Percentiles rank a stretch among this genome's conserved stretches.
phyloP scores from a whole-genome alignment of 306 rosid species.

The Oemleria cerasiformis region DNA sequence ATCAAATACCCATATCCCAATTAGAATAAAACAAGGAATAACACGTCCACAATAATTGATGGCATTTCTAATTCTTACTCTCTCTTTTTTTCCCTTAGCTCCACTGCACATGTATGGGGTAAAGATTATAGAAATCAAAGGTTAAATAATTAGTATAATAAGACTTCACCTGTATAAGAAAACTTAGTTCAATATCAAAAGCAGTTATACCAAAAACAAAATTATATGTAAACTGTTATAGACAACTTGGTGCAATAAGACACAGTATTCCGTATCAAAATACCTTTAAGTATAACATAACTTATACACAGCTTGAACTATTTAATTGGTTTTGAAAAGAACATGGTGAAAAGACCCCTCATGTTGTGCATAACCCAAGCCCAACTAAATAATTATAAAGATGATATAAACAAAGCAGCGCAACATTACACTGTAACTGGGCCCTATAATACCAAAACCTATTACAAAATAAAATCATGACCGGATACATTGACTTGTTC shows the following conservation, averaged over 20 bases:
- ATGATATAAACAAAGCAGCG: neutral
- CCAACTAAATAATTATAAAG: neutral
- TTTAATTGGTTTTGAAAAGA: neutral
- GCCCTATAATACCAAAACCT: neutral
- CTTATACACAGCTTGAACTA: neutral
- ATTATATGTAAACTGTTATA: too few relatives aligned
- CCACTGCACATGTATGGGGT: neutral
- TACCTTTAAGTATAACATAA: neutral
- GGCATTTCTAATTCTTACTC: neutral
- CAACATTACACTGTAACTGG: neutral
- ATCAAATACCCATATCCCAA: conserved; percentile 20
- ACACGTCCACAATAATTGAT: conserved; percentile 8
- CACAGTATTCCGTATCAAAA: neutral
- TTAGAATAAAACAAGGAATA: conserved; percentile 16
- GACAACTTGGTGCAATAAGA: neutral
- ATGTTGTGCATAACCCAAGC: neutral
- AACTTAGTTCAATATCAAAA: too few relatives aligned
- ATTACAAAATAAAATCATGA: neutral
- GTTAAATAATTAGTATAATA: neutral
- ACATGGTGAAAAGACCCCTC: neutral
- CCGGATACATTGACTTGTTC: neutral
- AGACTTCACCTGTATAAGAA: neutral
- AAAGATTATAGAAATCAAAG: neutral
- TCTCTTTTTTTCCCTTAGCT: neutral
- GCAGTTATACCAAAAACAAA: neutral